A percentile compares a stretch with the other conserved stretches of the same genome.
Conservation (phyloP, 2,329 filamentous ascomycete species). For the Trematosphaeria pertusa region DNA sequence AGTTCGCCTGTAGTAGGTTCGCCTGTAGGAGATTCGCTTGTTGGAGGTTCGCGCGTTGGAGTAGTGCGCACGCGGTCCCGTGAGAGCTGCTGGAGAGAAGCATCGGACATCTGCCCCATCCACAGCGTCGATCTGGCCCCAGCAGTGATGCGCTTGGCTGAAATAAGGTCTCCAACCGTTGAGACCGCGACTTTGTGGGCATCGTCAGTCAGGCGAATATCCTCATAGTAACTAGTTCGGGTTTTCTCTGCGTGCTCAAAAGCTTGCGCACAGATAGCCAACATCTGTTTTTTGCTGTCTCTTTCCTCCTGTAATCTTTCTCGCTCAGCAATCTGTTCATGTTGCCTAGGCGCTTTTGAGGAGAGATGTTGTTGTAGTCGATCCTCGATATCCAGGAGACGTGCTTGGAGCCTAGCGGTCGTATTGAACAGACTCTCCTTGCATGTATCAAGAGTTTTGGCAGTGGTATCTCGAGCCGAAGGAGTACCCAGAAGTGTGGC, state of each 20-base stretch:
- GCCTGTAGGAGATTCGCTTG: too few relatives aligned
- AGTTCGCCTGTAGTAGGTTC: too few relatives aligned
- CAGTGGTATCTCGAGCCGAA: too few relatives aligned
- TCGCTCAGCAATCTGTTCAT: not conserved
- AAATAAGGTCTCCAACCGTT: conserved; percentile 17
- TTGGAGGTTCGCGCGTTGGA: too few relatives aligned
- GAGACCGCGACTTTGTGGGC: conserved; percentile 18
- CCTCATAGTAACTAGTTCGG: conserved; percentile 16
- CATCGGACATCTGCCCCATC: conserved; percentile 17
- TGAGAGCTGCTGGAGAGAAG: conserved; percentile 11
- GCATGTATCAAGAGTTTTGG: too few relatives aligned
- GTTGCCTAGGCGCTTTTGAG: too few relatives aligned
- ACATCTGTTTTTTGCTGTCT: conserved; percentile 11
- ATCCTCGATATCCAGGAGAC: too few relatives aligned
- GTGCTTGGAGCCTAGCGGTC: too few relatives aligned
- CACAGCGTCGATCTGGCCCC: conserved; percentile 10
- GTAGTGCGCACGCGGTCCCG: too few relatives aligned
- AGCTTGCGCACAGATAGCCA: conserved; percentile 13
- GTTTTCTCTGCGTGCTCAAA: conserved; percentile 10
- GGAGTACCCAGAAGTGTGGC: too few relatives aligned
- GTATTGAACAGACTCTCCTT: too few relatives aligned
- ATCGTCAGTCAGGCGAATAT: conserved; percentile 13
- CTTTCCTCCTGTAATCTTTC: conserved; percentile 10
- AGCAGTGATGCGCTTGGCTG: conserved; percentile 10
- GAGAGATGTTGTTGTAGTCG: too few relatives aligned